Base-by-base conservation (phyloP, 2,329 filamentous ascomycete genomes). In the Neurospora sp. region DNA sequence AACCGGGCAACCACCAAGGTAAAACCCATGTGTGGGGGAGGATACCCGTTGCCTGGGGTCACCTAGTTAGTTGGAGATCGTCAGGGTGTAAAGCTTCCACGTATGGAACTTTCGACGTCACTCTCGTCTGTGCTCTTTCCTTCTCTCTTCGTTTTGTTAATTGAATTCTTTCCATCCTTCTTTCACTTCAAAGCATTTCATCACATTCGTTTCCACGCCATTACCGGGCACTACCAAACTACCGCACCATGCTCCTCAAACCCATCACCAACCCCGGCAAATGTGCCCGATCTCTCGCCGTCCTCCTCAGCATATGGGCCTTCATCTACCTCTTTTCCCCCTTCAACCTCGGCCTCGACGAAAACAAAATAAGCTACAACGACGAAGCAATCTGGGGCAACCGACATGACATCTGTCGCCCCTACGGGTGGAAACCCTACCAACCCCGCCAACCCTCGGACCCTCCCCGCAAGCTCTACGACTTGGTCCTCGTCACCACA, bases 401-500 rank as follows among this genome's bases (percentile, higher is more conserved):
- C 66, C 62, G 19, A 36, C 66, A 71, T 38, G 71, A 73, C 62
- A 67, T 78, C 68, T 84, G 82, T 74, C 75, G 75, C 33, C 75
- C 75, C 8, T 79, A 82, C 70, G 79, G 81, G 38, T 82, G 81
- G 79, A 72, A 76, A 42, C 78, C 79, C 2, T 83, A 79, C 73
- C 67, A 70, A 4, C 71, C 73, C 23, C 46, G 67, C 8, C 52
- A 62, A 62, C 66, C 70, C 15, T 66, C 71, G n/a, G 73, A 71
- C 19, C 69, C 71, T 19, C 74, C 75, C 66, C 82, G 86, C 68
- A 87, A 86, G 75, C 80, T 89, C 39, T 89, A 87, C 76, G 89
- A 91, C 76, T 80, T 91, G 1, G 82, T 89, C 74, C 84, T 90
- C 81, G 78, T 90, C 74, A 89, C 88, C 73, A 85, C 82, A 2